Evolutionary conservation across 2,329 filamentous ascomycete species (phyloP).

Genomic region (Stylonectria norvegica): DNA sequence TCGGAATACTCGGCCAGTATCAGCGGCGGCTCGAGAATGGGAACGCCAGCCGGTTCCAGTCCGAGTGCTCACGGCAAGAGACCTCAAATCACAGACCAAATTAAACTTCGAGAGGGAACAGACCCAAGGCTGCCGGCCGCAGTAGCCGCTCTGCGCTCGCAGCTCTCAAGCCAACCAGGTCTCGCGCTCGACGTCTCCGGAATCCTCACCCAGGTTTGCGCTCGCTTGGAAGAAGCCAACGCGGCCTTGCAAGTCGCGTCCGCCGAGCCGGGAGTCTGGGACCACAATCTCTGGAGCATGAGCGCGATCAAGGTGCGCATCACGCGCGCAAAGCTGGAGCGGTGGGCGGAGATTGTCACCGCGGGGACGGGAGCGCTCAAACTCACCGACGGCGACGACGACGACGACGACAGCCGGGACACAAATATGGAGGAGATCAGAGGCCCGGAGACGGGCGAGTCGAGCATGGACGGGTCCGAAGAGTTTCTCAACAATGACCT

Average conservation of each 20-base stretch:
- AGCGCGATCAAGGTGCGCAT: slow-evolving; percentile 46
- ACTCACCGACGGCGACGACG: slow-evolving; percentile 14
- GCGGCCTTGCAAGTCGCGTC: slow-evolving; percentile 32
- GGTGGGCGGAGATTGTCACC: slow-evolving; percentile 45
- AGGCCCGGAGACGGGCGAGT: slow-evolving; percentile 1
- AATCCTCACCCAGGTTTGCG: slow-evolving; percentile 40
- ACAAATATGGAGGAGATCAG: slow-evolving; percentile 14
- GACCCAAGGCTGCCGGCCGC: slow-evolving; percentile 40
- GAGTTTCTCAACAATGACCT: slow-evolving; percentile 15
- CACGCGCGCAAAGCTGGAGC: slow-evolving; percentile 43
- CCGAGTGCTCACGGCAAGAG: slow-evolving; percentile 10
- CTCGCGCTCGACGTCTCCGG: slow-evolving; percentile 44
- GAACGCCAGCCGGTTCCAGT: slow-evolving; percentile 7
- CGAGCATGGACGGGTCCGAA: slow-evolving; percentile 3
- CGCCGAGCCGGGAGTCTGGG: slow-evolving; percentile 32
- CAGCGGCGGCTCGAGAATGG: slow-evolving; percentile 3
- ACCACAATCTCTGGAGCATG: slow-evolving; percentile 48
- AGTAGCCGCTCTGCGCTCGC: slow-evolving; percentile 39
- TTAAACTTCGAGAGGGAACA: slow-evolving; percentile 27
- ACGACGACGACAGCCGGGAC: slow-evolving; percentile 15
- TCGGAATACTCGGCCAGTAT: slow-evolving; percentile 16
- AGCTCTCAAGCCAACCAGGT: slow-evolving; percentile 42
- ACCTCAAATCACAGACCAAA: slow-evolving; percentile 14
- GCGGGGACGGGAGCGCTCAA: slow-evolving; percentile 30
- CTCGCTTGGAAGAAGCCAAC: slow-evolving; percentile 43